Evolutionary conservation across 176 grass and related monocot genomes (phyloP), one percentile per base, ranked within the genome.

Genomic region (Saccharum spontaneum): DNA sequence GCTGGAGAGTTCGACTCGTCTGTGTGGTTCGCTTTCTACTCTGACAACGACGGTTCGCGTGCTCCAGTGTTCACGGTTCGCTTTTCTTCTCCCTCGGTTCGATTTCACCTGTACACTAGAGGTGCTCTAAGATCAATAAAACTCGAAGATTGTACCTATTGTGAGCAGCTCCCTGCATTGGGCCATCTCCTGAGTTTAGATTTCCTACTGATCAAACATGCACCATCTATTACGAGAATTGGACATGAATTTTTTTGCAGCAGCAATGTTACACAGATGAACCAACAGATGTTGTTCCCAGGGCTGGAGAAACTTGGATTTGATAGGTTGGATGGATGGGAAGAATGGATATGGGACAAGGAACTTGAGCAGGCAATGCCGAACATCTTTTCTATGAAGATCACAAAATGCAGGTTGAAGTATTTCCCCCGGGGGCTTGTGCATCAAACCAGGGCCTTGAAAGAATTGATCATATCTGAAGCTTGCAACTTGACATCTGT

Each of bases 321-420:
- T 55, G 71, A 88, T 61, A 55, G 78, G 49, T 57, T 92, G 52
- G 71, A 26, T 10, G 76, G 80, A 63, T 91, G 90, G 89, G 75
- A 88, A 82, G 73, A 61, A 50, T 91, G 90, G 90, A 48, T 72
- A 40, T 91, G 90, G 85, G 76, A 82, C 54, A 79, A 88, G 31
- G 86, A 75, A 48, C 60, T 80, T 57, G n/a, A 85, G 75, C 16
- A 87, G 61, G 76, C 81, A 43, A 79, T 91, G 80, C 80, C 69
- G 49, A 84, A 75, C 33, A 61, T 88, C 28, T 79, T 77, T 44
- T 82, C 86, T 50, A 61, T 91, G 39, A 74, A 81, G 61, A 75
- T 91, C 55, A 84, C 65, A 69, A 54, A 78, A 37, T 88, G 90
- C 78, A 63, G 84, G 64, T 26, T 88, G 14, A 87, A 54, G 44